Evolutionary conservation across 352 stramenopile species (phyloP), one percentile per base, ranked within the genome.

Genomic region (Phytophthora europaea): DNA sequence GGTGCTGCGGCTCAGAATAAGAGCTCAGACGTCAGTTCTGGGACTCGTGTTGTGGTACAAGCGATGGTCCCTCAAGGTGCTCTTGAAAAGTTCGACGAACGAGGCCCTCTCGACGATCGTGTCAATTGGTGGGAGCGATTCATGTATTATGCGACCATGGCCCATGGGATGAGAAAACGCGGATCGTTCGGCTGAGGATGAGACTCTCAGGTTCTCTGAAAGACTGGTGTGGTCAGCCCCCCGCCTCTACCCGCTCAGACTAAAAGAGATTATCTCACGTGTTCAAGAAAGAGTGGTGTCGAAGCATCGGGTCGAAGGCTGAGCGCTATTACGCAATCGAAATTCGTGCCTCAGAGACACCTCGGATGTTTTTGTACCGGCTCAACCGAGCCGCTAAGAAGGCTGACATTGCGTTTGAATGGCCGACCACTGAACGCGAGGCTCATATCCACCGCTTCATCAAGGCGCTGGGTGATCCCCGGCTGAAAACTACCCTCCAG

Each of bases 41-140:
- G n/a, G n/a, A n/a, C n/a, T n/a, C n/a, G n/a, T n/a, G n/a, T n/a
- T n/a, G n/a, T n/a, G n/a, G n/a, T n/a, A n/a, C n/a, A n/a, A n/a
- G n/a, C n/a, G n/a, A n/a, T n/a, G n/a, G n/a, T n/a, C n/a, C n/a
- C n/a, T n/a, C n/a, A n/a, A n/a, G n/a, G n/a, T n/a, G n/a, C n/a
- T n/a, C n/a, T n/a, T n/a, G 34, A 61, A 8, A 51, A 50, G 26
- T 61, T 61, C 10, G n/a, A 50, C 20, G 55, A 62, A 6, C 22
- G 20, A 6, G 33, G n/a, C 2, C 6, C 33, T 2, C 28, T 61
- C 2, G 54, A 61, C 2, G 54, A 61, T 7, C 55, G 55, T 7
- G 55, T 50, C 5, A 51, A 62, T 13, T 51, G 55, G 55, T 62
- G 55, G 36, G 36, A 62, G 38, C 36, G 55, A 6, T 62, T 62